Base-by-base conservation (phyloP, 768 basidiomycete genomes). In the Imleria badia region DNA sequence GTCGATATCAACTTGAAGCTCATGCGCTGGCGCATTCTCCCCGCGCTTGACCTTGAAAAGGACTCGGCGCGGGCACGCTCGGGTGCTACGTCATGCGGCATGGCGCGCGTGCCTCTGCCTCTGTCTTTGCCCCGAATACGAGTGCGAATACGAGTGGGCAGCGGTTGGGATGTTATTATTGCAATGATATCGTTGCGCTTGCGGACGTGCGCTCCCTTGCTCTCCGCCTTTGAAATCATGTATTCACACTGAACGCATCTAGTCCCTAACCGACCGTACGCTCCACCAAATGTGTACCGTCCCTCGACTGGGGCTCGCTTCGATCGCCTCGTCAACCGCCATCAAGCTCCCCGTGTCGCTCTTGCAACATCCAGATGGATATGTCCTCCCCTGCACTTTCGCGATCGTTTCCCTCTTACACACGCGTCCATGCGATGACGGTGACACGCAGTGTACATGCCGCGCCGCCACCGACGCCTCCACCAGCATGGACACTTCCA, bases 231-330 rank as follows among this genome's bases (percentile, higher is more conserved):
- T n/a, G n/a, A n/a, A n/a, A n/a, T n/a, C n/a, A n/a, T n/a, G n/a
- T 26, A 26, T 22, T 19, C n/a, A 13, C 26, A n/a, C n/a, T n/a
- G n/a, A 9, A 17, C 55, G n/a, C n/a, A n/a, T n/a, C n/a, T 26
- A 81, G 86, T 84, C 83, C 3, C 71, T 89, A 39, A 89, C 90
- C 1, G 96, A 98, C 68, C 81, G 94, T 39, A 96, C 95, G 5
- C 81, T 98, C 14, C 97, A 98, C 69, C 96, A 98, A 69, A 98
- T 98, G 96, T 99, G 97, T 68, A 98, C 97, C 1, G 97, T 99
- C 30, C 98, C 96, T 0, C 78, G 97, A 20, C 97, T 96, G 0
- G 96, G 96, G 0, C 79, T 98, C 2, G 97, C 96, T 0, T 84
- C 93, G 0, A 93, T 98, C 48, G 97, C 97, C 0, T 84, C 90